Percentiles rank a stretch among this genome's conserved stretches.
phyloP scores from a whole-genome alignment of 352 stramenopile genomes.

The Elongisporangium anandrum region DNA sequence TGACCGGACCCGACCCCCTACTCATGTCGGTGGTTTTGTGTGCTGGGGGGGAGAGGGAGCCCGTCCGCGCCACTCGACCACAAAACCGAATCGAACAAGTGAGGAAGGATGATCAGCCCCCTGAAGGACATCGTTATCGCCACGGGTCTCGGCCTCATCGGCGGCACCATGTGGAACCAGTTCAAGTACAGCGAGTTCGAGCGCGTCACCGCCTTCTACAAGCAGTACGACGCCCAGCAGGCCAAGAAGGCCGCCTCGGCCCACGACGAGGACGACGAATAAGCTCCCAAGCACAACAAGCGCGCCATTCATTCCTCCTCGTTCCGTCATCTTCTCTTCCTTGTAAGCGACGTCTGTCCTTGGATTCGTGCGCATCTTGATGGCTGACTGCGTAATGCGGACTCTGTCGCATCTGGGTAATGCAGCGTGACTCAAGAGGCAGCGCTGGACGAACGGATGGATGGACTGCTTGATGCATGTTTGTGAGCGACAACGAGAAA shows the following conservation, averaged over 20 bases:
- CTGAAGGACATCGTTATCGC: slow-evolving; percentile 81
- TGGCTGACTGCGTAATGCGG: neutral
- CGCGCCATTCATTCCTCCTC: neutral
- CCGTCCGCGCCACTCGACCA: neutral
- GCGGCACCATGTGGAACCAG: slow-evolving; percentile 56
- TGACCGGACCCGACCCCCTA: neutral
- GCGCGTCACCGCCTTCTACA: slow-evolving; percentile 78
- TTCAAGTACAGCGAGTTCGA: slow-evolving; percentile 67
- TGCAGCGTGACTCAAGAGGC: too few species aligned
- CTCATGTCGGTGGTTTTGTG: neutral
- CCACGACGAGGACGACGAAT: slow-evolving; percentile 34
- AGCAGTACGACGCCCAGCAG: slow-evolving; percentile 74
- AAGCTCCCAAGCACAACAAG: neutral
- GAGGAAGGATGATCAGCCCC: slow-evolving; percentile 57
- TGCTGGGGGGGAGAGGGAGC: neutral
- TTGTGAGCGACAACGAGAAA: neutral
- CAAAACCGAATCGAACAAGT: neutral
- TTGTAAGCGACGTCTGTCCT: neutral
- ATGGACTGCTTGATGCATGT: neutral
- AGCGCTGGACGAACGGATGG: neutral
- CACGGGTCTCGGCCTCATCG: slow-evolving; percentile 52
- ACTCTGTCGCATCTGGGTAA: neutral
- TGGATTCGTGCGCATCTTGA: neutral
- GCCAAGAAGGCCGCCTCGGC: slow-evolving; percentile 45
- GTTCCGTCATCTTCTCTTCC: neutral